Percentiles rank a stretch among this genome's conserved stretches.
Conservation (phyloP, 1,139 yeast genomes). For the Wickerhamomyces sp. region DNA sequence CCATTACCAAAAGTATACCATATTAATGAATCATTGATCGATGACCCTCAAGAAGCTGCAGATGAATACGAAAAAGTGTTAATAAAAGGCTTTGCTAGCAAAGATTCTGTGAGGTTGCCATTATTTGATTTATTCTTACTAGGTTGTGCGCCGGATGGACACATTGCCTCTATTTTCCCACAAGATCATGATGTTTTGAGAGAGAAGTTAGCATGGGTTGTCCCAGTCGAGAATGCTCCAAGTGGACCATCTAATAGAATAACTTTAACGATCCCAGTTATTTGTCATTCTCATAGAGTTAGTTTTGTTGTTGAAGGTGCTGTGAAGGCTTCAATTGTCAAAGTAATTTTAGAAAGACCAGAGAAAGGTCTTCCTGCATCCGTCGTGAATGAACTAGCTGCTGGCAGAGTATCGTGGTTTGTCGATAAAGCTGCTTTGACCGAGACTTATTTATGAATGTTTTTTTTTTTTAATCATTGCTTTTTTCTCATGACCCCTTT, state of each 20-base stretch:
- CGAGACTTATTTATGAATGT: conserved; percentile 56
- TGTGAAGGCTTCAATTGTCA: conserved; percentile 89
- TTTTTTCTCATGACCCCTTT: no score
- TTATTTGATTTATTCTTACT: conserved; percentile 85
- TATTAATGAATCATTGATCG: conserved; percentile 70
- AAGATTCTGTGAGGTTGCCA: conserved; percentile 92
- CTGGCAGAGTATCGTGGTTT: conserved; percentile 96
- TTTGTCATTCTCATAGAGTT: conserved; percentile 89
- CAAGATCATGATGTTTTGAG: conserved; percentile 77
- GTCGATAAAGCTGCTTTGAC: conserved; percentile 93
- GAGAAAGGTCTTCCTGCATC: conserved; percentile 95
- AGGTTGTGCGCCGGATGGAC: conserved; percentile 99
- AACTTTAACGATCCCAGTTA: conserved; percentile 90
- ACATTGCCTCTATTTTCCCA: conserved; percentile 93
- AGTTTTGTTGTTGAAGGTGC: conserved; percentile 95
- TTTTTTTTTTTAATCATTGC: no score
- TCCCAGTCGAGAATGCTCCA: conserved; percentile 91
- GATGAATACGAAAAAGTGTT: conserved; percentile 84
- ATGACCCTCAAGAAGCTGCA: conserved; percentile 92
- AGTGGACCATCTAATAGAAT: conserved; percentile 84
- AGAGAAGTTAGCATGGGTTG: conserved; percentile 94
- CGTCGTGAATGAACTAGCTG: conserved; percentile 92
- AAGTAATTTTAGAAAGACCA: conserved; percentile 94
- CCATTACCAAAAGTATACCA: conserved; percentile 69
- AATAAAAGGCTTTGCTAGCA: conserved; percentile 89